Base-by-base conservation (phyloP, 2,329 filamentous ascomycete species). In the Aschersonia sp. region DNA sequence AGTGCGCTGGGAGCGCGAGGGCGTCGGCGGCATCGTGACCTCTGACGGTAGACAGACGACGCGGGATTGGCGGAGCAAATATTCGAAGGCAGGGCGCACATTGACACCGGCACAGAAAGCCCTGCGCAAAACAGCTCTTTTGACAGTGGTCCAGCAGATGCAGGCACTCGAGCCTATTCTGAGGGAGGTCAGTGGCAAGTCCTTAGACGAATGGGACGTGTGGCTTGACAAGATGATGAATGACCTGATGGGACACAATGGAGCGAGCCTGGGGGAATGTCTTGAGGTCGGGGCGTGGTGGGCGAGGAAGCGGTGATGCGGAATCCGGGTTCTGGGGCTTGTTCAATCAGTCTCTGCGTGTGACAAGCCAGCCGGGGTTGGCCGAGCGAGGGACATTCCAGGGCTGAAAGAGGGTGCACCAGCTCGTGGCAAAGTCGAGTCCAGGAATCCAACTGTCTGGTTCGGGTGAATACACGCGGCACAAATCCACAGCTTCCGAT, bases 141-240 rank as follows among this genome's bases (percentile, higher is more conserved):
- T 85, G 59, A 87, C 84, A 2, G 79, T 89, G 5, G 78, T 94
- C 46, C 84, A 89, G 60, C 77, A 87, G 72, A 86, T 94, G 47
- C 86, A 92, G 60, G 83, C 83, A 52, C 68, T 96, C 57, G 89
- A 96, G 64, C 86, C 87, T 5, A 67, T 92, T 50, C 68, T 96
- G 55, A 78, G 85, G 56, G 85, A 94, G 57, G 79, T 80, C 43
- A 94, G 85, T 58, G 85, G 83, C 11, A 94, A 94, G 70, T 87
- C 83, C 57, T 79, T 85, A 59, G 87, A 94, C 55, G 89, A 96
- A 66, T 96, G 88, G 88, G 85, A 94, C 62, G 72, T 79, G 42
- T 96, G 89, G 89, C 79, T 85, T 67, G 80, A 82, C 41, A 86
- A 83, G 63, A 86, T 95, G 83, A 90, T 87, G 75, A 77, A 78